Conservation (phyloP, 371 early-diverging fungal genomes). For the Pancytospora epiphaga region DNA sequence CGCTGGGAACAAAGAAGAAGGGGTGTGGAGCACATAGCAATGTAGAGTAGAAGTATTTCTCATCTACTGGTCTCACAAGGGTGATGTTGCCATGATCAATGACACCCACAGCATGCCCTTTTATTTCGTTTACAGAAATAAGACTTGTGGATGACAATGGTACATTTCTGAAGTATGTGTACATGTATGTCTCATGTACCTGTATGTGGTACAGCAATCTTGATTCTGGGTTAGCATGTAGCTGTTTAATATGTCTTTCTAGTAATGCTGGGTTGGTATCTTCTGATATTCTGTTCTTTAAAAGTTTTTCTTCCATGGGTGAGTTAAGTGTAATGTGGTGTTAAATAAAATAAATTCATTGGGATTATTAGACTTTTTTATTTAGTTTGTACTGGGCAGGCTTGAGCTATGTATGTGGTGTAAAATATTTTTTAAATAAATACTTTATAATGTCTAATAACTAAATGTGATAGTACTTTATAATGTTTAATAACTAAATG, state of each 20-base stretch:
- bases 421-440: too few relatives aligned
- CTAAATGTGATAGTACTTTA: too few relatives aligned
- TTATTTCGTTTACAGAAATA: not conserved
- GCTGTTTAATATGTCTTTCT: slow-evolving; percentile 12
- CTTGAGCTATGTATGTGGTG: too few relatives aligned
- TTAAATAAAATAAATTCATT: too few relatives aligned
- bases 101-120: not conserved
- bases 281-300: slow-evolving; percentile 8
- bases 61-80: not conserved
- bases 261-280: not conserved
- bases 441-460: too few relatives aligned
- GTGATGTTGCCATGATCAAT: not conserved
- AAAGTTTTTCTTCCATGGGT: slow-evolving; percentile 13
- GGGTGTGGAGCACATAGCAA: slow-evolving; percentile 16
- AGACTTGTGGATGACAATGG: not conserved
- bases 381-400: too few relatives aligned
- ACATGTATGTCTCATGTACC: slow-evolving; percentile 20
- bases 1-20: slow-evolving; percentile 25
- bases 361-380: too few relatives aligned
- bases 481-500: too few relatives aligned
- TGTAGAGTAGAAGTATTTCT: slow-evolving; percentile 4
- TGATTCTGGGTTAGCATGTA: not conserved
- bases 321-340: too few relatives aligned
- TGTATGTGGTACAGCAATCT: slow-evolving; percentile 12
- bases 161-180: slow-evolving; percentile 10